Base-by-base conservation (phyloP, 2,329 filamentous ascomycete genomes). In the Claviceps lovelessii region DNA sequence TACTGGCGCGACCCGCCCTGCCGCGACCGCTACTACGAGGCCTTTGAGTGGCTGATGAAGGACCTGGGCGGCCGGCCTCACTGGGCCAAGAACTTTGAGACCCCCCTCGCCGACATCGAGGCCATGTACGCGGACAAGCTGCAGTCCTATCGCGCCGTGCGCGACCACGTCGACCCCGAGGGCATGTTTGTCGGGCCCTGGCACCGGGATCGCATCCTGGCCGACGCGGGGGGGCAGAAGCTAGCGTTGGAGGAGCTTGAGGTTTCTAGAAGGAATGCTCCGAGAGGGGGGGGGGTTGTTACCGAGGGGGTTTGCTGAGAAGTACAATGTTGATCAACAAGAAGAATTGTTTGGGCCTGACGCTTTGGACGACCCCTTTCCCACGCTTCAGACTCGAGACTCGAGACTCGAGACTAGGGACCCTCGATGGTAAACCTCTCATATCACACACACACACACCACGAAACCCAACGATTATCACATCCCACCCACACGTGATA, bases 171-270 rank as follows among this genome's bases (percentile, higher is more conserved):
- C 39, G 89, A 95, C 64, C 85, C 86, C 0, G 81, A 90, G 57
- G 89, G 89, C 55, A 85, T 95, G 79, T 95, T 95, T 69, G 76
- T 91, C 15, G 91, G 91, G 2, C 84, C 90, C 51, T 98, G 91
- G 91, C 89, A 96, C 69, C 77, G 86, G 33, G 78, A 85, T 52
- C 80, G 81, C 62, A 72, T 95, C 23, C 66, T 82, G 46, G 67
- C 62, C 3, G 65, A 67, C 29, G 2, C 33, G 37, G 28, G 19
- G 19, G 67, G 63, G 0, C 57, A 62, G 4, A 65, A 60, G 52
- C 62, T 72, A 15, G 60, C 63, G 39, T 58, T 73, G 35, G 71
- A 73, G 53, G 70, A 72, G 61, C 59, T 67, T 6, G 70, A 72
- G 58, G 57, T 60, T 28, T 58, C 57, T 19, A 61, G 68, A 51